These are phyloP conservation scores for Dioscorea dumetorum DNA, from an alignment of 106 monocot species.

Conservation along the genomic window DNA sequence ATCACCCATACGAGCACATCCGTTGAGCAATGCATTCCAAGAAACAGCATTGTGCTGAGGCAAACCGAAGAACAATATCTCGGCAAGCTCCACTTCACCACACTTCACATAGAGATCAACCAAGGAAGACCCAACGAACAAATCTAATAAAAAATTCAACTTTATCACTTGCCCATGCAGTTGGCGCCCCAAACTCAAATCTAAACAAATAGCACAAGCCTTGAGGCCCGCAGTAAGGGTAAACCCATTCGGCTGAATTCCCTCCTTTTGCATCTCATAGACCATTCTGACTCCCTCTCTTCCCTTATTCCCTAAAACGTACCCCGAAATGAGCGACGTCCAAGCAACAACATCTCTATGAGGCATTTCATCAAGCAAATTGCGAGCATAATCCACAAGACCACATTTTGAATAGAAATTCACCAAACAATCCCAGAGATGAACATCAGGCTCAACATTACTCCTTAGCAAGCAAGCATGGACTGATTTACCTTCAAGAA, in stretches of 20 bases:
- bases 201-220: conserved; percentile 9
- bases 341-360: conserved; percentile 24
- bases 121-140: conserved; percentile 24
- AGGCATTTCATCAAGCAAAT: conserved; percentile 32
- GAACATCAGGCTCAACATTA: conserved; percentile 14
- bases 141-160: conserved; percentile 9
- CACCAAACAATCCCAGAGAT: conserved; percentile 25
- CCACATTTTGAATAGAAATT: conserved; percentile 24
- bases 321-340: conserved; percentile 21
- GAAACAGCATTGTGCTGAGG: conserved; percentile 18
- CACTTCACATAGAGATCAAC: conserved; percentile 46
- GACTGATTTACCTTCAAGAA: conserved; percentile 14
- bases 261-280: conserved; percentile 13
- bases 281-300: conserved; percentile 21
- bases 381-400: conserved; percentile 1
- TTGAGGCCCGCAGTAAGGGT: conserved; percentile 18
- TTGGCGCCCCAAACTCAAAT: conserved; percentile 15
- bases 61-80: conserved; percentile 28
- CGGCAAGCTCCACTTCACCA: conserved; percentile 28
- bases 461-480: conserved; percentile 11
- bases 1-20: conserved; percentile 22
- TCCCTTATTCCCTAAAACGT: conserved; percentile 1
- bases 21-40: conserved; percentile 31
- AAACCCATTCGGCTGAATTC: conserved; percentile 20
- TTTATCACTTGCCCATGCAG: conserved; percentile 24